Conservation (phyloP, 177 flowering plant genomes). For the Telopea speciosissima region DNA sequence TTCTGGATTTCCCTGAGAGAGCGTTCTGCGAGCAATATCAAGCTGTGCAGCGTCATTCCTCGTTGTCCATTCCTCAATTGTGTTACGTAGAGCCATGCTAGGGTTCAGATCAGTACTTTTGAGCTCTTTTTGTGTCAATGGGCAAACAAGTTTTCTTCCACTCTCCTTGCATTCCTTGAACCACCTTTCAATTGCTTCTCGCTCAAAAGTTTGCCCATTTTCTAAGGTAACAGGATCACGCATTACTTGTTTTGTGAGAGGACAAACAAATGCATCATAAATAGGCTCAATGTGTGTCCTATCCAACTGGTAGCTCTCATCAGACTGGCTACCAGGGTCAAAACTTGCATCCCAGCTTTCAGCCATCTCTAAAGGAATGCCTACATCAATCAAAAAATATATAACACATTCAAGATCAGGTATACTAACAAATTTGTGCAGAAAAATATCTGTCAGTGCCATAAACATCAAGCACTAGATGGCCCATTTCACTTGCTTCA, state of each 20-base stretch:
- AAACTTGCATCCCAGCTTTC: conserved; percentile 63
- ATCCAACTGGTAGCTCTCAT: conserved; percentile 64
- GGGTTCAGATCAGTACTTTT: conserved; percentile 74
- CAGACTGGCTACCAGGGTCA: conserved; percentile 65
- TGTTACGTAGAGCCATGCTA: conserved; percentile 72
- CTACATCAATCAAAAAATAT: conserved; percentile 10
- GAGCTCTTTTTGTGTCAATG: conserved; percentile 65
- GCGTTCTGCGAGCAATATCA: conserved; percentile 65
- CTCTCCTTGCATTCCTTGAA: conserved; percentile 75
- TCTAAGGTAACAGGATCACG: conserved; percentile 85
- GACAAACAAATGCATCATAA: conserved; percentile 89
- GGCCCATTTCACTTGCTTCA: background rate
- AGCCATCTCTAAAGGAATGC: conserved; percentile 37
- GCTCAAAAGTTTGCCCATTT: conserved; percentile 86
- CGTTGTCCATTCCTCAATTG: conserved; percentile 90
- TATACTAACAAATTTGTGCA: background rate
- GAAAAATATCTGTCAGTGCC: background rate
- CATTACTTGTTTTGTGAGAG: conserved; percentile 93
- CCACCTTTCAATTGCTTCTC: conserved; percentile 94
- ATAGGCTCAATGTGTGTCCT: conserved; percentile 73
- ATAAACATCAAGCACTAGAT: background rate
- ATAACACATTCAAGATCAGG: background rate
- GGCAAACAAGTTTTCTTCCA: conserved; percentile 70
- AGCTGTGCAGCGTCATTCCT: conserved; percentile 87
- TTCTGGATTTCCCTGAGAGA: conserved; percentile 49